phyloP scores from a whole-genome alignment of 1,284 basidiomycete genomes.

The Cutaneotrichosporon mucoides region DNA sequence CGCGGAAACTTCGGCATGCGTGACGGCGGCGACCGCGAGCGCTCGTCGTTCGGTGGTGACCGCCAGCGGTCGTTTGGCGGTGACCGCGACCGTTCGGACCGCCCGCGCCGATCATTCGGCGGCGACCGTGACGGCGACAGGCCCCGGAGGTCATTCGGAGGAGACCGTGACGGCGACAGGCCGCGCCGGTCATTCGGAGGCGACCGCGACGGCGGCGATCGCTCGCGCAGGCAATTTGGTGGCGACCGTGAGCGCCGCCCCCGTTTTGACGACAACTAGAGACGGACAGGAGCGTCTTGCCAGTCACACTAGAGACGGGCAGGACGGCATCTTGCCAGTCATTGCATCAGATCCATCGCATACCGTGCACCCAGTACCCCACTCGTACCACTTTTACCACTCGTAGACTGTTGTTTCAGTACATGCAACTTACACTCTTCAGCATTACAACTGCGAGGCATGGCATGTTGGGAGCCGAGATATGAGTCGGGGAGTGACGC shows the following conservation, averaged over 20 bases:
- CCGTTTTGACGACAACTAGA: neutral
- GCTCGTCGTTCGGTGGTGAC: neutral
- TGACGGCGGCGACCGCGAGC: neutral
- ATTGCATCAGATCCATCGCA: neutral
- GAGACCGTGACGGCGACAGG: neutral
- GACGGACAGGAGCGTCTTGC: too few relatives aligned
- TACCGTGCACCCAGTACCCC: too few relatives aligned
- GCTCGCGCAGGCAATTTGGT: neutral
- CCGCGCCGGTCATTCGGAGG: neutral
- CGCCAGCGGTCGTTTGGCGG: neutral
- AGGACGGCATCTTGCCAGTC: neutral
- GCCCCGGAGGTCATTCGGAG: neutral
- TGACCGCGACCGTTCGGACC: conserved; percentile 1
- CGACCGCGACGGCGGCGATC: neutral
- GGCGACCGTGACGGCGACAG: neutral
- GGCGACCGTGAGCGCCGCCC: neutral
- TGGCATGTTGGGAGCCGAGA: neutral
- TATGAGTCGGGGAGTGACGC: neutral
- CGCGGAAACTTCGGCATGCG: conserved; percentile 4
- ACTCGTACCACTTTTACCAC: neutral
- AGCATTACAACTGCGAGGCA: neutral
- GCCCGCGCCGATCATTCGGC: neutral
- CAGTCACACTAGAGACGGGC: too few relatives aligned
- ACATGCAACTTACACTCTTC: neutral
- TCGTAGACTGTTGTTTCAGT: conserved; percentile 2